Base-by-base conservation (phyloP, 179 eudicot species). In the Silene noctiflora region DNA sequence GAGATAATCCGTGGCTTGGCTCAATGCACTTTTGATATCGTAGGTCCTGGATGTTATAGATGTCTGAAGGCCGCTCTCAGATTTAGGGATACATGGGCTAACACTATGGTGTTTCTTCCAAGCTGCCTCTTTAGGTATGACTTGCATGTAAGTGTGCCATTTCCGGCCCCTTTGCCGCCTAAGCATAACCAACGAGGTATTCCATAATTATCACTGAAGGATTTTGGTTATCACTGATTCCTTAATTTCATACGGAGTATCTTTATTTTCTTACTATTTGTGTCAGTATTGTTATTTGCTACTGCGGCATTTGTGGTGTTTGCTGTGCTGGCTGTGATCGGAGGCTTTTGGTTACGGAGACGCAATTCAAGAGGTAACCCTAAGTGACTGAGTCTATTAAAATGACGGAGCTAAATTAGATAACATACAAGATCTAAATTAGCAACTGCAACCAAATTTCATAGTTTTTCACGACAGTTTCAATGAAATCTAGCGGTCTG, bases 81-180 rank as follows among this genome's bases (percentile, higher is more conserved):
- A 10, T 42, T n/a, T 1, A 48, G 39, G 63, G 29, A 71, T 77
- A 5, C 16, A 19, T 77, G 80, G 80, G 59, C 16, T 0, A 7
- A 39, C 6, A 76, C 74, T 39, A 69, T 58, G 58, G 14, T 59
- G 19, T n/a, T 69, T 76, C 67, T 76, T 29, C 79, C 79, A 22
- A 76, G 74, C 27, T 76, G 79, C 74, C n/a, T 69, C 48, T 3
- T 76, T 19, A 39, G 46, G 19, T 76, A 31, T 60, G 79, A 76
- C 53, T 24, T 58, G 16, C 42, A 35, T 69, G 48, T 12, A 22
- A 5, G 11, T 48, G 0, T 13, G 25, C 0, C 2, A n/a, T 6
- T 3, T 35, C 17, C 55, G 20, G 12, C 51, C 5, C 60, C 59
- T 42, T 9, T 42, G 7, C 39, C 67, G 3, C 44, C 60, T 3